Evolutionary conservation across 2,329 filamentous ascomycete species (phyloP), one percentile per base, ranked within the genome.

Genomic region (Ciborinia camelliae): DNA sequence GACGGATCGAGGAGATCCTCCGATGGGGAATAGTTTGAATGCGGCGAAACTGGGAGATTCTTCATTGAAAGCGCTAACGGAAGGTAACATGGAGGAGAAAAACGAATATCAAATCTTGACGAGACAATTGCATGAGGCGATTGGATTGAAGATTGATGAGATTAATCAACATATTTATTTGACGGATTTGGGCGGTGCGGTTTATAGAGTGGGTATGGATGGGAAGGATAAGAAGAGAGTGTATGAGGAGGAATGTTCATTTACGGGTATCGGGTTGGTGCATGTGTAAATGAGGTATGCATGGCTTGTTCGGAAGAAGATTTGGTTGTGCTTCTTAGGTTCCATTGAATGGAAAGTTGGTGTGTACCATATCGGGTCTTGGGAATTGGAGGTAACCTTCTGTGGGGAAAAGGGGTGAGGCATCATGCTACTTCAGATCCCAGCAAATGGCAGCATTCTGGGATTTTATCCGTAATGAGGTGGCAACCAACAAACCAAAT

Each of bases 1-100:
- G 85, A 86, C 85, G 0, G 85, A 87, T 68, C 77, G 85, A 0
- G 86, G 85, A 4, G 85, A 87, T 67, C 73, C 81, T 1, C 84
- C 84, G 0, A 71, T 74, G 10, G 85, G 85, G 0, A 86, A 84
- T 70, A 79, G 79, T 14, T 67, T 87, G 65, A 84, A 86, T 70
- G 72, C 77, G 7, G 75, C 75, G 1, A 67, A 43, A 32, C 23
- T 70, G 7, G 51, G 20, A 1, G 48, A 41, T 1, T 8, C 10
- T 1, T 43, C 39, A 18, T 18, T 52, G 20, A 62, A 59, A 37
- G 47, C 26, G 20, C 35, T 63, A 9, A 57, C 32, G 20, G 43
- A 43, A 28, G 52, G 48, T n/a, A 39, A 47, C 30, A 57, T 1
- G 18, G 47, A 53, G 14, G 63, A 57, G 47, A 65, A 54, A 4